These are phyloP conservation scores for Aphanomyces astaci DNA, from an alignment of 352 stramenopile genomes.

Conservation along the genomic window DNA sequence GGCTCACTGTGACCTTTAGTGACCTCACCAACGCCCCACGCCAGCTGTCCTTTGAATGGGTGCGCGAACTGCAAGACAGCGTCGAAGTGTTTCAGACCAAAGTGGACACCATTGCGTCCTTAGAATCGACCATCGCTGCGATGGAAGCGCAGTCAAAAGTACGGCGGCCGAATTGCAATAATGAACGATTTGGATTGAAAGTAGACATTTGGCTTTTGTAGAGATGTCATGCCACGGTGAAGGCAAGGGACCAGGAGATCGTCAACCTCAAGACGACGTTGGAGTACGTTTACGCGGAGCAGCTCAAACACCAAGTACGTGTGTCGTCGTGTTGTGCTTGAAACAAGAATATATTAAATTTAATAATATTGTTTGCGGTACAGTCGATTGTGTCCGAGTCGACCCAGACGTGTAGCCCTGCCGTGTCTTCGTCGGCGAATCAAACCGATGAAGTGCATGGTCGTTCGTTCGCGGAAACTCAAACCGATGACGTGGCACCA, in stretches of 20 bases:
- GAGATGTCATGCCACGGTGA: neutral
- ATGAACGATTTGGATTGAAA: neutral
- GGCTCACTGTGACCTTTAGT: neutral
- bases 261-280: neutral
- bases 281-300: neutral
- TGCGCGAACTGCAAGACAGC: neutral
- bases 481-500: neutral
- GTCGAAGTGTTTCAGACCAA: neutral
- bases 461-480: neutral
- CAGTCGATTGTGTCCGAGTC: constrained; percentile 4
- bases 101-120: neutral
- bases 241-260: neutral
- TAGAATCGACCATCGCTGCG: neutral
- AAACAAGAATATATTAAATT: too few species aligned
- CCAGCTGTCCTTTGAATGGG: constrained; percentile 1
- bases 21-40: neutral
- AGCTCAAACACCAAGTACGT: constrained; percentile 15
- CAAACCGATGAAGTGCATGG: neutral
- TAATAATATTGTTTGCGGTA: too few species aligned
- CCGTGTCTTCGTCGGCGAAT: neutral
- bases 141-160: constrained; percentile 3
- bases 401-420: neutral
- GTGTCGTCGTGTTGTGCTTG: too few species aligned
- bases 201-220: too few species aligned
- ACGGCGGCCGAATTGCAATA: neutral